A percentile compares a stretch with the other conserved stretches of the same genome.
Evolutionary conservation across 768 basidiomycete species (phyloP).

Genomic region (Termitomyces heimii): DNA sequence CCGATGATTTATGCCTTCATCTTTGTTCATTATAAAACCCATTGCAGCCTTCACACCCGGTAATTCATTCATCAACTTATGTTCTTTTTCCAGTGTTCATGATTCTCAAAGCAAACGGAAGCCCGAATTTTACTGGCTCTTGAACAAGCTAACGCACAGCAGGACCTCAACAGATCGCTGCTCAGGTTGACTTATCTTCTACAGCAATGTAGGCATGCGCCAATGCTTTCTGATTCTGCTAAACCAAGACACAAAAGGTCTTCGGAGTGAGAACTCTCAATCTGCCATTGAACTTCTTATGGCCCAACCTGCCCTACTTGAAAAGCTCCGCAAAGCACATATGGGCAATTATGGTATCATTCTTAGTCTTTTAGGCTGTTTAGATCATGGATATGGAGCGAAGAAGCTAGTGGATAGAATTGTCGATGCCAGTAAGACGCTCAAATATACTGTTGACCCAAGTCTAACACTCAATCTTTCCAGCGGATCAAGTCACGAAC

Average conservation of each 20-base stretch:
- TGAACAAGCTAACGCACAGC: constrained; percentile 74
- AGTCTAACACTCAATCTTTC: not conserved
- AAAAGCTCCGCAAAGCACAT: constrained; percentile 84
- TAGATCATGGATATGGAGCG: constrained; percentile 81
- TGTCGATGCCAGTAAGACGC: constrained; percentile 61
- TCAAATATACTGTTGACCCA: not conserved
- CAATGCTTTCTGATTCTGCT: not conserved
- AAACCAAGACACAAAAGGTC: constrained; percentile 32
- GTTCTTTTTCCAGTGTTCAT: not conserved
- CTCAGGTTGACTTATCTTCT: constrained; percentile 75
- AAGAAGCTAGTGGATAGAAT: constrained; percentile 89
- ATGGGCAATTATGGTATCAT: constrained; percentile 91
- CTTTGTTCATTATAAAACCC: not conserved
- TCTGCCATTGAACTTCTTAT: constrained; percentile 84
- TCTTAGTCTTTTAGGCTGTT: constrained; percentile 85
- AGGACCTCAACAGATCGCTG: constrained; percentile 70
- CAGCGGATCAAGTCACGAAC: constrained; percentile 90
- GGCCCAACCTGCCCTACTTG: constrained; percentile 71
- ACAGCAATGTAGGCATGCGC: constrained; percentile 56
- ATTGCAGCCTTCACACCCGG: constrained; percentile 19
- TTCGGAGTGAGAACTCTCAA: constrained; percentile 60
- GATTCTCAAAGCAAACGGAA: constrained; percentile 42
- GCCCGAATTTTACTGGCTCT: constrained; percentile 55
- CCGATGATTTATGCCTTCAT: not conserved
- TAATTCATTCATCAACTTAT: constrained; percentile 1